These are phyloP conservation scores for Saturnispora dispora DNA, from an alignment of 805 yeast species.

Conservation along the genomic window DNA sequence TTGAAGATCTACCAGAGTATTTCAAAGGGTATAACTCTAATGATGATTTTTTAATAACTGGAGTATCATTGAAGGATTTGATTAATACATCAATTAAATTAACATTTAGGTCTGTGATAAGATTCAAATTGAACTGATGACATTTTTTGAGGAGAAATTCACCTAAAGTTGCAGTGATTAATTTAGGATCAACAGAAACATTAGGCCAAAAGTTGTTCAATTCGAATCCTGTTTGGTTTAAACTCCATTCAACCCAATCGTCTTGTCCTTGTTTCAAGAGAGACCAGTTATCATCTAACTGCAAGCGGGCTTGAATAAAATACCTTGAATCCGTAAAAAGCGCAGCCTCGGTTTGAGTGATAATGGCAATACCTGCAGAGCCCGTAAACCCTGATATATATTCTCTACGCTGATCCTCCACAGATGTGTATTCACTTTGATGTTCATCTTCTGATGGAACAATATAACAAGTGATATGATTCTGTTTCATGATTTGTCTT, in stretches of 20 bases:
- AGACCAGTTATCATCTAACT: constrained; percentile 72
- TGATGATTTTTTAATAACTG: constrained; percentile 14
- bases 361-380: constrained; percentile 86
- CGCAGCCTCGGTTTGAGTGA: constrained; percentile 60
- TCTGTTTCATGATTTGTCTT: constrained; percentile 35
- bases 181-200: constrained; percentile 77
- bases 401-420: constrained; percentile 72
- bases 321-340: constrained; percentile 93
- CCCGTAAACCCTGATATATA: constrained; percentile 88
- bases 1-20: constrained; percentile 33
- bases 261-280: constrained; percentile 70
- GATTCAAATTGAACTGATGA: constrained; percentile 31
- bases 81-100: constrained; percentile 75
- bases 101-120: constrained; percentile 40
- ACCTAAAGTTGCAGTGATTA: constrained; percentile 47
- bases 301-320: constrained; percentile 81
- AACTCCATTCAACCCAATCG: constrained; percentile 84
- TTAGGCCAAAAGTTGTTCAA: constrained; percentile 20
- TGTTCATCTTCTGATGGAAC: constrained; percentile 83
- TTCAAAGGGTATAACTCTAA: constrained; percentile 31
- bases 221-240: constrained; percentile 36
- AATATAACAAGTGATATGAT: constrained; percentile 41
- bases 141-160: constrained; percentile 29
- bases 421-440: constrained; percentile 80
- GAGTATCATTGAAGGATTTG: constrained; percentile 29